A percentile compares a stretch with the other conserved stretches of the same genome.
These are phyloP conservation scores for Corylus heterophylla DNA, from an alignment of 306 rosid species.

Conservation along the genomic window DNA sequence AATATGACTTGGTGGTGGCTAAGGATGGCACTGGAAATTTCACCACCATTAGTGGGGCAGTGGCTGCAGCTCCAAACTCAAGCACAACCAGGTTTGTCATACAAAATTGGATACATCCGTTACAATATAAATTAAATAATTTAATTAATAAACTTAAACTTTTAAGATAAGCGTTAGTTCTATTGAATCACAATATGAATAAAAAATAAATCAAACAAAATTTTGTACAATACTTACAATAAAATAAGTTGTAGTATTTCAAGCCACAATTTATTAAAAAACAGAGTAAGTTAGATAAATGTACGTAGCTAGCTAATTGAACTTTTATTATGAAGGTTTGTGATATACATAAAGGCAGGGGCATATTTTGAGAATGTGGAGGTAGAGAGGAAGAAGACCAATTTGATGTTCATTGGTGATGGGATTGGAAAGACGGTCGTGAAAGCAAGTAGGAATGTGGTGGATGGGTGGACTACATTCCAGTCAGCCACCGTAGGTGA, in stretches of 20 bases:
- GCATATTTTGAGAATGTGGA: conserved; percentile 88
- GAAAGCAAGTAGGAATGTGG: conserved; percentile 69
- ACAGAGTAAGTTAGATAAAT: neutral
- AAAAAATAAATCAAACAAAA: no score
- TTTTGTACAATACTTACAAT: no score
- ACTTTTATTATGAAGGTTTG: conserved; percentile 46
- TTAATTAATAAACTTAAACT: no score
- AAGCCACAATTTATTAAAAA: no score
- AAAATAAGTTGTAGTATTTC: no score
- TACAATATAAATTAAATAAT: no score
- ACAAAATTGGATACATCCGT: neutral
- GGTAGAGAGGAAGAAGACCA: conserved; percentile 59
- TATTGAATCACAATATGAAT: no score
- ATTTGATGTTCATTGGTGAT: conserved; percentile 80
- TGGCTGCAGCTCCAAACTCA: conserved; percentile 79
- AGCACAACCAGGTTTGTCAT: conserved; percentile 63
- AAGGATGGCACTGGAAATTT: conserved; percentile 84
- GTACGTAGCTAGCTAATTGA: neutral
- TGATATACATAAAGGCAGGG: conserved; percentile 74
- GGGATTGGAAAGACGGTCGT: conserved; percentile 79
- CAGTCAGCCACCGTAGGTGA: conserved; percentile 86
- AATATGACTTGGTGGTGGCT: conserved; percentile 66
- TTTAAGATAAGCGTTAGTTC: no score
- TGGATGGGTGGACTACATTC: conserved; percentile 89
- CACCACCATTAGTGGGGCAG: conserved; percentile 59